Conservation (phyloP, 192 early-diverging fungal genomes). For the Glomus cerebriforme region DNA sequence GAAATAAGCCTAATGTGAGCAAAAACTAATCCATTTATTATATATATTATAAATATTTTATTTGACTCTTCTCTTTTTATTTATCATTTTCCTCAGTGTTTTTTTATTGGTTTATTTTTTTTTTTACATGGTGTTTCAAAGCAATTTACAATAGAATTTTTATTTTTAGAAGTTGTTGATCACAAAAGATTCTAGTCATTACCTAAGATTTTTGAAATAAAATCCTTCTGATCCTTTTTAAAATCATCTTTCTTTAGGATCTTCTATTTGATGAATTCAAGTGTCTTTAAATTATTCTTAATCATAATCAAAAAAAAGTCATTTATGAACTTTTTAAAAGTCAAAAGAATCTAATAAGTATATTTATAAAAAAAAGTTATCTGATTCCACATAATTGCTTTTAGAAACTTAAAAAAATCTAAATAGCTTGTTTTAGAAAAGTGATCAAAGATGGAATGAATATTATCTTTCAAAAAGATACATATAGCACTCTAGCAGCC, state of each 20-base stretch:
- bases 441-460: conserved; percentile 9
- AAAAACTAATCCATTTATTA: too few species aligned
- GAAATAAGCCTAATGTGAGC: too few species aligned
- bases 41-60: conserved; percentile 7
- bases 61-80: conserved; percentile 15
- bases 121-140: conserved; percentile 14
- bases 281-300: conserved; percentile 4
- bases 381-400: conserved; percentile 15
- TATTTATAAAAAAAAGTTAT: conserved; percentile 17
- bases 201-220: conserved; percentile 10
- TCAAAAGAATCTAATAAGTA: conserved; percentile 15
- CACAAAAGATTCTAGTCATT: background rate
- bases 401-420: conserved; percentile 21
- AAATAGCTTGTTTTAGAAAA: conserved; percentile 10
- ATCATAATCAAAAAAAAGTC: conserved; percentile 2
- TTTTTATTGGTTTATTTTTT: conserved; percentile 12
- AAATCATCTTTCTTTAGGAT: conserved; percentile 10
- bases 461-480: conserved; percentile 9
- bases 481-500: too few species aligned
- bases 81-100: background rate
- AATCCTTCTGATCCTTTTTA: background rate
- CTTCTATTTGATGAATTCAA: conserved; percentile 10
- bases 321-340: conserved; percentile 1
- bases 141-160: background rate
- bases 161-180: background rate